Conservation (phyloP, 257 asterid genomes). For the Euphrasia confusa region DNA sequence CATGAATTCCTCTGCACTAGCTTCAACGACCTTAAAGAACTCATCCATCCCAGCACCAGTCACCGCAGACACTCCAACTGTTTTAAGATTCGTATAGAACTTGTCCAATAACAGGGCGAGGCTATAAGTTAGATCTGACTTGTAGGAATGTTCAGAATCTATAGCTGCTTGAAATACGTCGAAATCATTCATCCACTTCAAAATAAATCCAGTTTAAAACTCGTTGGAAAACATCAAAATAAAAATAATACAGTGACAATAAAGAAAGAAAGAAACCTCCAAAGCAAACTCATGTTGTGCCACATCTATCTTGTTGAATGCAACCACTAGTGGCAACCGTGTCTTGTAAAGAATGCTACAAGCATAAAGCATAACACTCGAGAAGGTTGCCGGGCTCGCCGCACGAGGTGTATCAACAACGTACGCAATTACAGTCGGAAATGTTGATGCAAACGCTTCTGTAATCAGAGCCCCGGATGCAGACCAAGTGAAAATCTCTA, state of each 20-base stretch:
- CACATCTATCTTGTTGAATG: slow-evolving; percentile 91
- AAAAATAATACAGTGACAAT: not conserved
- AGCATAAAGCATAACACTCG: slow-evolving; percentile 97
- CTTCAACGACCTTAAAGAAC: slow-evolving; percentile 74
- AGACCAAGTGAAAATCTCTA: slow-evolving; percentile 97
- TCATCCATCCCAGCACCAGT: slow-evolving; percentile 88
- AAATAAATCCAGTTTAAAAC: not conserved
- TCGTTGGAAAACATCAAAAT: slow-evolving; percentile 6
- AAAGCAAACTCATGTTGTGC: slow-evolving; percentile 88
- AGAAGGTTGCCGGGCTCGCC: slow-evolving; percentile 79
- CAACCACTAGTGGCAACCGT: slow-evolving; percentile 79
- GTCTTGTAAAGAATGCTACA: slow-evolving; percentile 96
- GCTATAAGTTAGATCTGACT: slow-evolving; percentile 81
- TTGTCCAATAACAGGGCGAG: slow-evolving; percentile 88
- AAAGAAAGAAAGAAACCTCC: slow-evolving; percentile 47
- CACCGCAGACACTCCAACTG: slow-evolving; percentile 94
- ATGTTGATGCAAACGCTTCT: slow-evolving; percentile 95
- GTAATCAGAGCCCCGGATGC: slow-evolving; percentile 97
- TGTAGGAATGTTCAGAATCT: slow-evolving; percentile 76
- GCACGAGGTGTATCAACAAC: slow-evolving; percentile 97
- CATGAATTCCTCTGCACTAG: slow-evolving; percentile 87
- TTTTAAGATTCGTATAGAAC: slow-evolving; percentile 71
- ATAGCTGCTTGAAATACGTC: slow-evolving; percentile 80
- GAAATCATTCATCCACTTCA: slow-evolving; percentile 98
- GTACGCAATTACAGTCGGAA: slow-evolving; percentile 86